Base-by-base conservation (phyloP, 306 rosid genomes). In the Trifolium repens region DNA sequence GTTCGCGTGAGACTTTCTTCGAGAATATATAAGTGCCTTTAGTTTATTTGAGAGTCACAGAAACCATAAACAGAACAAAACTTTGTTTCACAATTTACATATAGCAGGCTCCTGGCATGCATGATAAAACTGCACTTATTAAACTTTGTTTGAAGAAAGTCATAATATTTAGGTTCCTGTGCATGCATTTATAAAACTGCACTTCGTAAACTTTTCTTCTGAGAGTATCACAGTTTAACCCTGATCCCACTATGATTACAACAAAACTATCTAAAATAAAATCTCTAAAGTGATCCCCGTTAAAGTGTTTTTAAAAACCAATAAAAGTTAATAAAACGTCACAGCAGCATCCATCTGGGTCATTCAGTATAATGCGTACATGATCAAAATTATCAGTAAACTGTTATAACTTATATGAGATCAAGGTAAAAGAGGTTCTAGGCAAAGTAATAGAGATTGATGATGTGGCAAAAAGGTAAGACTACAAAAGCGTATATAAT, bases 61-160 rank as follows among this genome's bases (percentile, higher is more conserved):
- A 27, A 27, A 27, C 32, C 32, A 27, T 27, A 27, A 27, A 27
- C 32, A 2, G 32, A 27, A 27, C 32, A 27, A 27, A 27, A 27
- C 32, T 27, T 67, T 39, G 79, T 55, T 67, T 63, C 74, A 43
- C 60, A 55, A 27, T 69, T 67, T 43, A 77, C 39, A 14, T 47
- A 54, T 67, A 54, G 74, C 68, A 30, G 73, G 80, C 26, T 44
- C 70, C 63, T 74, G 37, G 73, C 9, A 50, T 50, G 50, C 34
- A 58, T n/a, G 54, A 69, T 17, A 59, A 58, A 67, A 73, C 17
- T 5, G 1, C 49, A 53, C 30, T 49, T 32, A 16, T 52, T 74
- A 67, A 27, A 27, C 3, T 27, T 27, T 27, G 30, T 27, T 27
- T 0, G 2, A 27, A 27, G 30, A 27, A 27, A 27, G 30, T 27